Percentiles rank a stretch among this genome's conserved stretches.
Conservation (phyloP, 1,284 basidiomycete species). For the Cerrena zonata region DNA sequence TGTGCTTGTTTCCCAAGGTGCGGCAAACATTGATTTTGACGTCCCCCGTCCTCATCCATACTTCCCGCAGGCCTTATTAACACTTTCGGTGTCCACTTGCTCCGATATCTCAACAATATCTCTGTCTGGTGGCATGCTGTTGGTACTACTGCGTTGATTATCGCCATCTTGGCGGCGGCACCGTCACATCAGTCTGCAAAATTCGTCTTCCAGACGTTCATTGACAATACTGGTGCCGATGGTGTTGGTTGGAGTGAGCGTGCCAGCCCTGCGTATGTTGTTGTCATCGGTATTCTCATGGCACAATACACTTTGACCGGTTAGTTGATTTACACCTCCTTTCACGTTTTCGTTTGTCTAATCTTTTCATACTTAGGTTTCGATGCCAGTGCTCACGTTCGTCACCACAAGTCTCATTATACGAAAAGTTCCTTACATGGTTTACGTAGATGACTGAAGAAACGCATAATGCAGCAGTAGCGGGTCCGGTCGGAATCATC, state of each 20-base stretch:
- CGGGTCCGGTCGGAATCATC: conserved; percentile 60
- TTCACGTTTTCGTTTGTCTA: neutral
- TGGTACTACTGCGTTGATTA: conserved; percentile 60
- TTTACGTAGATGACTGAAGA: conserved; percentile 66
- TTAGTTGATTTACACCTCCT: conserved; percentile 19
- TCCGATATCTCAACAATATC: conserved; percentile 64
- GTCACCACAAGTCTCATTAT: conserved; percentile 17
- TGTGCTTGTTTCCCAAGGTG: conserved; percentile 57
- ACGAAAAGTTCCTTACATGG: neutral
- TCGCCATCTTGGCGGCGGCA: conserved; percentile 64
- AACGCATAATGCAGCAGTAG: conserved; percentile 67
- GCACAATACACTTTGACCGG: conserved; percentile 68
- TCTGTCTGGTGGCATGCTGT: conserved; percentile 70
- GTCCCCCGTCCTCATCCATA: neutral
- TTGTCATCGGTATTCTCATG: conserved; percentile 64
- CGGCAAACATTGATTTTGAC: neutral
- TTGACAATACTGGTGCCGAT: conserved; percentile 59
- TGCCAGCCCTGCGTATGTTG: conserved; percentile 66
- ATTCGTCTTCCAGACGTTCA: conserved; percentile 66
- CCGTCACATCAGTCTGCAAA: conserved; percentile 60
- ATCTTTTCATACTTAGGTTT: conserved; percentile 39
- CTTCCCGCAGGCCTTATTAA: conserved; percentile 49
- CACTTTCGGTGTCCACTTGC: conserved; percentile 62
- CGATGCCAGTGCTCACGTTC: conserved; percentile 64
- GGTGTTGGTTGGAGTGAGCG: conserved; percentile 63